Evolutionary conservation across 2,329 filamentous ascomycete genomes (phyloP).

Genomic region (Colletotrichum sp.): DNA sequence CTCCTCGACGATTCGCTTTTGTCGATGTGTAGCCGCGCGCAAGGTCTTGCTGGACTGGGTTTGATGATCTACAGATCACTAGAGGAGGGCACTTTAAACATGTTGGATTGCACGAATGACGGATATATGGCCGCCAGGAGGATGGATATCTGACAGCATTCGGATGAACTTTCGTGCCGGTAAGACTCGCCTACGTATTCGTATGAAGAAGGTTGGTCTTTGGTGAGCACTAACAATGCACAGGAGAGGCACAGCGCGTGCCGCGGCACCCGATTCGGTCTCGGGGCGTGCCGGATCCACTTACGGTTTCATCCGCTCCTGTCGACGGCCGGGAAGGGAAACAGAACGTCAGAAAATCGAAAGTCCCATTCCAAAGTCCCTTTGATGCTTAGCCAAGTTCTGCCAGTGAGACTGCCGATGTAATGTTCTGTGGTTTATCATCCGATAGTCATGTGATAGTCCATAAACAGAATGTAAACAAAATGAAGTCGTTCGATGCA

Average conservation of each 20-base stretch:
- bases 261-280: neutral
- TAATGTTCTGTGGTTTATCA: neutral
- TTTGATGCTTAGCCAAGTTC: neutral
- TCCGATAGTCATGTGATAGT: neutral
- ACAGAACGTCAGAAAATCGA: neutral
- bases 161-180: neutral
- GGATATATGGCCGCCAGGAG: neutral
- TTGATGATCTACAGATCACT: neutral
- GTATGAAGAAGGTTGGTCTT: neutral
- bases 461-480: neutral
- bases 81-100: neutral
- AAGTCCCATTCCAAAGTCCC: neutral
- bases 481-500: neutral
- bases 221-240: neutral
- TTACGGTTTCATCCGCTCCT: neutral
- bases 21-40: accelerated
- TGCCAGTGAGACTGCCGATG: neutral
- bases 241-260: neutral
- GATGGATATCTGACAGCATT: neutral
- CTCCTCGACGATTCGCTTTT: neutral
- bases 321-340: neutral
- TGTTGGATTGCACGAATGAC: neutral
- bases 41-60: neutral
- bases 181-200: neutral
- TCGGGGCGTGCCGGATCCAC: neutral